phyloP scores from a whole-genome alignment of 192 early-diverging fungal species.

The Physocladia obscura region DNA sequence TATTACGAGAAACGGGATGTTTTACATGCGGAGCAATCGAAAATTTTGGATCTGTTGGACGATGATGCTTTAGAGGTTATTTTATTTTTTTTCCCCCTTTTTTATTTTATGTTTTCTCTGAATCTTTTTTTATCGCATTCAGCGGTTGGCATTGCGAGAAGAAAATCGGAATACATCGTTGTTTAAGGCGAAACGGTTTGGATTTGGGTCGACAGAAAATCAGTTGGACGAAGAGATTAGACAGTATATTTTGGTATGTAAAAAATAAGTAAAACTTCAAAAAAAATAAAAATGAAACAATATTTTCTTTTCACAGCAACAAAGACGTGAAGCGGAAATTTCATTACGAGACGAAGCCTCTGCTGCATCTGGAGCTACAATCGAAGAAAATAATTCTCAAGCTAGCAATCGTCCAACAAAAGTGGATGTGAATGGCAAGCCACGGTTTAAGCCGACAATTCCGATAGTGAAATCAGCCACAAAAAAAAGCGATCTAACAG shows the following conservation, averaged over 20 bases:
- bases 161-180: neutral
- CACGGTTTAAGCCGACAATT: neutral
- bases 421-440: neutral
- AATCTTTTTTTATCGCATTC: neutral
- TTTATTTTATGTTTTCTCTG: neutral
- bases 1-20: slow-evolving; percentile 31
- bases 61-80: slow-evolving; percentile 19
- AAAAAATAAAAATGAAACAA: neutral
- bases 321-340: slow-evolving; percentile 8
- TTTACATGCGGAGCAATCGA: slow-evolving; percentile 31
- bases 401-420: neutral
- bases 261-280: neutral
- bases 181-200: slow-evolving; percentile 1
- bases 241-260: slow-evolving; percentile 1
- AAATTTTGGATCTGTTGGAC: slow-evolving; percentile 13
- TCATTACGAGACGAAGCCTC: neutral
- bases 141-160: slow-evolving; percentile 11
- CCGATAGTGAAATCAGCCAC: neutral
- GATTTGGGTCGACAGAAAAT: neutral
- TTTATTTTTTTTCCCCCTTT: neutral
- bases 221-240: slow-evolving; percentile 3
- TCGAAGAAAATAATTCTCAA: neutral
- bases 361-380: neutral
- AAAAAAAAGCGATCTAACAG: neutral
- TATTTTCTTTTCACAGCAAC: slow-evolving; percentile 5